Conservation (phyloP, 345 rosid genomes). For the Eucalyptus regnans region DNA sequence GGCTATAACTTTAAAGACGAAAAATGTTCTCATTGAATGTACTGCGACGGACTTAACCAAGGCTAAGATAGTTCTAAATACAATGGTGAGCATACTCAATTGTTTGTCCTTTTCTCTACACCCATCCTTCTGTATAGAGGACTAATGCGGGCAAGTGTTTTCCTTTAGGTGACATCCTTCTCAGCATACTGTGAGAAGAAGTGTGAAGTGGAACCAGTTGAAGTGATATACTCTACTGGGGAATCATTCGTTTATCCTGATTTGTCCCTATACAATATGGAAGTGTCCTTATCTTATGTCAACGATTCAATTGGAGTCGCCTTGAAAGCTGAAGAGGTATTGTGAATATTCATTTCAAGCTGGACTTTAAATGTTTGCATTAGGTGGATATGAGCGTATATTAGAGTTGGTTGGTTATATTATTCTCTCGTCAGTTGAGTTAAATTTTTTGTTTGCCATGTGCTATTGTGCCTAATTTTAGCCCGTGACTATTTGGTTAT, state of each 20-base stretch:
- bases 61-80: constrained; percentile 88
- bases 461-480: neutral
- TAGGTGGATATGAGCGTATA: neutral
- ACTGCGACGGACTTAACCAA: constrained; percentile 90
- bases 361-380: neutral
- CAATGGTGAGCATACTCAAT: constrained; percentile 43
- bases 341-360: neutral
- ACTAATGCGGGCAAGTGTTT: neutral
- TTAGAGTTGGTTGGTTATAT: neutral
- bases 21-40: constrained; percentile 91
- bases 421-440: neutral
- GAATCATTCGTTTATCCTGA: constrained; percentile 61
- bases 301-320: constrained; percentile 63
- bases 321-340: constrained; percentile 68
- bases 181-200: constrained; percentile 60
- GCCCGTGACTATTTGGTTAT: neutral
- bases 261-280: constrained; percentile 60
- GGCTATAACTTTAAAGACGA: constrained; percentile 82
- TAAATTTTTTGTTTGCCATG: neutral
- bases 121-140: neutral
- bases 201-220: constrained; percentile 91
- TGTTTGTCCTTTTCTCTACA: neutral
- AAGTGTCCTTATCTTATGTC: constrained; percentile 77
- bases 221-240: constrained; percentile 58
- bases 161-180: constrained; percentile 60